A percentile compares a stretch with the other conserved stretches of the same genome.
Conservation (phyloP, 805 yeast genomes). For the Schwanniomyces pseudopolymorphus region DNA sequence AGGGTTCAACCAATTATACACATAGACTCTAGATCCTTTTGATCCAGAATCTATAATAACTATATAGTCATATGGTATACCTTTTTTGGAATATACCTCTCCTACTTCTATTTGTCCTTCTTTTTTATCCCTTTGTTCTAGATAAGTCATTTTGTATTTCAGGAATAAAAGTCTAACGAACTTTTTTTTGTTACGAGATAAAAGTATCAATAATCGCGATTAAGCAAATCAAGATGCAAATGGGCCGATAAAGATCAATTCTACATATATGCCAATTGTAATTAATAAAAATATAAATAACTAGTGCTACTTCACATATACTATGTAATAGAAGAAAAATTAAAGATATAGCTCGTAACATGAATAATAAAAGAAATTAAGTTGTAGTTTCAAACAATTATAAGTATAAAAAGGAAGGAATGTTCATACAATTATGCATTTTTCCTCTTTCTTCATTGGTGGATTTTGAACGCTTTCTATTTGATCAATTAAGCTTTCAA, state of each 20-base stretch:
- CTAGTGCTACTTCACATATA: background rate
- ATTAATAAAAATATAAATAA: background rate
- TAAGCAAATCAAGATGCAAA: too few relatives aligned
- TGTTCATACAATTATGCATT: conserved; percentile 50
- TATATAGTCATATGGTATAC: conserved; percentile 58
- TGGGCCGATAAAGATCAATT: too few relatives aligned
- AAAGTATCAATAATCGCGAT: too few relatives aligned
- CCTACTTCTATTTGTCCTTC: conserved; percentile 20
- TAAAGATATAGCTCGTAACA: background rate
- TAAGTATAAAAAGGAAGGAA: background rate
- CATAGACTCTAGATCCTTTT: conserved; percentile 60
- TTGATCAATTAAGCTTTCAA: conserved; percentile 54
- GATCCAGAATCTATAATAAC: conserved; percentile 67
- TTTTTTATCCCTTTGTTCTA: conserved; percentile 1
- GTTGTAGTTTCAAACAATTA: background rate
- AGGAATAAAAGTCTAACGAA: too few relatives aligned
- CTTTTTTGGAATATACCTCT: conserved; percentile 37
- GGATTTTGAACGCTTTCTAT: conserved; percentile 67
- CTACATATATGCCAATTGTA: background rate
- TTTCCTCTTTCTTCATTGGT: conserved; percentile 43
- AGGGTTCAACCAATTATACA: conserved; percentile 56
- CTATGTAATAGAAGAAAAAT: background rate
- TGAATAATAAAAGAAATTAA: background rate
- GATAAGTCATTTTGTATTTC: background rate
- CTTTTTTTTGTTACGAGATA: too few relatives aligned